A percentile compares a stretch with the other conserved stretches of the same genome.
Evolutionary conservation across 257 asterid genomes (phyloP).

Genomic region (Solanum lycopersicoides): DNA sequence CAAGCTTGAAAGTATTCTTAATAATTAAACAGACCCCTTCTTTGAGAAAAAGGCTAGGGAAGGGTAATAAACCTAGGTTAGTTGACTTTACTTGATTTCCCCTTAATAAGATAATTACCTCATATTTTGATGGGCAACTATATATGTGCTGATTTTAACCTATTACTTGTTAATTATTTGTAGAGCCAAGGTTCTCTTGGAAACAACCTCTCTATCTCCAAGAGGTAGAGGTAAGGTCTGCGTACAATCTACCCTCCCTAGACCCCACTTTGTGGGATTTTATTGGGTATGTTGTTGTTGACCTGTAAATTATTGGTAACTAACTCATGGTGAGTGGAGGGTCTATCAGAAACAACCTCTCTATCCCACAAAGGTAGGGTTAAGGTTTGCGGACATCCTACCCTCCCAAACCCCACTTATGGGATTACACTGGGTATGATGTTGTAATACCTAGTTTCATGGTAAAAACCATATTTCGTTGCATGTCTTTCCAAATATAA

Average conservation of each 20-base stretch:
- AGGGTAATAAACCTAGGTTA: background rate
- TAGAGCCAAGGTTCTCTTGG: background rate
- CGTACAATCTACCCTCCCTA: background rate
- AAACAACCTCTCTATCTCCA: background rate
- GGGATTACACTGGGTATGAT: background rate
- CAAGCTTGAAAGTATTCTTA: background rate
- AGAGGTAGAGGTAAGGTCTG: background rate
- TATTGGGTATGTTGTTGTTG: background rate
- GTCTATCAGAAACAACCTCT: background rate
- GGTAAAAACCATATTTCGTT: background rate
- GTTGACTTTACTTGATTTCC: background rate
- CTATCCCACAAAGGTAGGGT: background rate
- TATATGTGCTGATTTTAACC: background rate
- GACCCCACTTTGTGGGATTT: background rate
- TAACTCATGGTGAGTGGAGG: background rate
- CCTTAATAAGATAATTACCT: background rate
- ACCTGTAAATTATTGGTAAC: background rate
- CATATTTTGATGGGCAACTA: background rate
- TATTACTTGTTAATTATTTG: background rate
- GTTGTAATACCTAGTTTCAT: background rate
- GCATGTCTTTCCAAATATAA: background rate
- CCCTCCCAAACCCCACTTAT: background rate
- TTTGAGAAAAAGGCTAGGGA: background rate
- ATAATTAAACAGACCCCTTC: background rate
- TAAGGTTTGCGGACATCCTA: background rate